These are phyloP conservation scores for Botrytis hyacinthi DNA, from an alignment of 2,329 filamentous ascomycete species.

Conservation along the genomic window DNA sequence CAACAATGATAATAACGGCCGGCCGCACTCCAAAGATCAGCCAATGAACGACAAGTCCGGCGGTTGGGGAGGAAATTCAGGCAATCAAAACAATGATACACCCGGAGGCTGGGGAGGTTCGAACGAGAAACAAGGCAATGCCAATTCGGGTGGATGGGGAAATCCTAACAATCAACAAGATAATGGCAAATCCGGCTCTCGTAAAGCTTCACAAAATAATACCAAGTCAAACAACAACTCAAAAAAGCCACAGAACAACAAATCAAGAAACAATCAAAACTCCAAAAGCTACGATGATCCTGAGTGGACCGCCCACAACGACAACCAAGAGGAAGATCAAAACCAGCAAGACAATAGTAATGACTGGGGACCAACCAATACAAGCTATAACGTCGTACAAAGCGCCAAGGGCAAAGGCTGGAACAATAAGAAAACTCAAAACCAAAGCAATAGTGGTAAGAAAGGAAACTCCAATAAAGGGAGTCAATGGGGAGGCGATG, in stretches of 20 bases:
- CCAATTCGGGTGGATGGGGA: conserved; percentile 15
- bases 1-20: conserved; percentile 12
- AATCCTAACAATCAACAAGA: conserved; percentile 7
- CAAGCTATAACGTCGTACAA: conserved; percentile 6
- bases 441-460: neutral
- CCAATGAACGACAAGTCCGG: conserved; percentile 12
- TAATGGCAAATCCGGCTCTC: conserved; percentile 22
- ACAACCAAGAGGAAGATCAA: neutral
- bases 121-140: conserved; percentile 10
- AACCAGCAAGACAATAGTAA: neutral
- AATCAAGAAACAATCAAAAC: neutral
- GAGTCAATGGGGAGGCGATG: conserved; percentile 17
- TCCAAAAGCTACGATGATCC: conserved; percentile 2
- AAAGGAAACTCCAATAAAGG: neutral
- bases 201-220: conserved; percentile 7
- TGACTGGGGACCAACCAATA: neutral
- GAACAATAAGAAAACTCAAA: conserved; percentile 10
- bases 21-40: neutral
- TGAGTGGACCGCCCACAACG: neutral
- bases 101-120: neutral
- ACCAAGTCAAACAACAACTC: conserved; percentile 5
- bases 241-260: neutral
- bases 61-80: conserved; percentile 21
- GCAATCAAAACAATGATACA: neutral
- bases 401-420: conserved; percentile 15